Base-by-base conservation (phyloP, 2,329 filamentous ascomycete species). In the Delphinella strobiligena region DNA sequence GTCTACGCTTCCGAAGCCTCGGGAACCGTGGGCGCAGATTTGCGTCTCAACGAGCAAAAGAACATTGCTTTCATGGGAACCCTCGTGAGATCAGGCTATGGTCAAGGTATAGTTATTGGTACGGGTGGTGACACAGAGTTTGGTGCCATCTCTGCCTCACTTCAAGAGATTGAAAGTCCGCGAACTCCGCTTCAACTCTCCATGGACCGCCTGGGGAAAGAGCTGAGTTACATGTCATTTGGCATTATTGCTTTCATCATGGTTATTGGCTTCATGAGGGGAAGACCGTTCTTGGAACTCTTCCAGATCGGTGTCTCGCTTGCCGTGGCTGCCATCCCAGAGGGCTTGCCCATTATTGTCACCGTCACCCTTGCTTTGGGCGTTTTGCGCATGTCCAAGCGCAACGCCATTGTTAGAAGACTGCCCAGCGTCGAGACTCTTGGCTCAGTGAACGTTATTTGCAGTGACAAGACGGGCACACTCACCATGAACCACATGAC, bases 1-100 rank as follows among this genome's bases (percentile, higher is more conserved):
- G 68, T 72, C 33, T 77, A 76, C 49, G 67, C 71, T 19, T 73
- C 71, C 14, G 68, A 74, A 19, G 74, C 71, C 22, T 69, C 67
- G 45, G 73, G 71, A 8, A 73, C 66, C 35, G 75, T 72, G 48
- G 76, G 69, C 45, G 75, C 74, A 19, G 79, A 82, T 48, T 73
- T 83, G 33, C 71, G 76, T 36, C 64, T 82, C 37, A 83, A 82
- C 45, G 80, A 82, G 39, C 76, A 80, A 51, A 83, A 82, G 52
- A 96, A 98, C 53, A 88, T 98, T 57, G 91, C 88, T 2, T 96
- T 95, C 59, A 96, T 98, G 88, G 91, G 91, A 19, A 98, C 91
- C 2, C 62, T 98, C 48, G 87, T 98, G 24, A 85, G 89, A 49
- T 95, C 89, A 27, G 91, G 91, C 9, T 82, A 98, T 54, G 91